Conservation (phyloP, 768 basidiomycete genomes). For the Kwoniella mangroviensis region DNA sequence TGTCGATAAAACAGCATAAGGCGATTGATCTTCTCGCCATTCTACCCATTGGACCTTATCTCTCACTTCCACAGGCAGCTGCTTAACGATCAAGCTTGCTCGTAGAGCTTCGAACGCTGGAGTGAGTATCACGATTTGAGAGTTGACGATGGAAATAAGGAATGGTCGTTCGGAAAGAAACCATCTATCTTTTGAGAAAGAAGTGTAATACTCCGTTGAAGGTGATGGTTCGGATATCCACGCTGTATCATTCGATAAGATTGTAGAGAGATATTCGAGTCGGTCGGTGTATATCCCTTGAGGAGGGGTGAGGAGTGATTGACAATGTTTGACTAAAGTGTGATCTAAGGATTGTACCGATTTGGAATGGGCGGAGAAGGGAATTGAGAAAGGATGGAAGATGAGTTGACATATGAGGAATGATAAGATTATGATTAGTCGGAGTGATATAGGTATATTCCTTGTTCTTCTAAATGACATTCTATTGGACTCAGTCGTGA, state of each 20-base stretch:
- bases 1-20: conserved; percentile 65
- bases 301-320: conserved; percentile 21
- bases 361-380: background rate
- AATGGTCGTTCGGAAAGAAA: conserved; percentile 77
- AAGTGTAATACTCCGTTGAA: conserved; percentile 71
- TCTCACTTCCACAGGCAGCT: conserved; percentile 60
- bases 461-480: background rate
- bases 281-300: conserved; percentile 22
- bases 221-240: conserved; percentile 82
- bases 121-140: conserved; percentile 69
- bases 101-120: conserved; percentile 77
- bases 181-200: conserved; percentile 68
- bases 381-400: conserved; percentile 1
- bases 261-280: conserved; percentile 19
- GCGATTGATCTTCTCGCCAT: conserved; percentile 69
- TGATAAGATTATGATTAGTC: conserved; percentile 1
- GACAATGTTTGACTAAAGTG: conserved; percentile 24
- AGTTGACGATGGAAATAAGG: conserved; percentile 66
- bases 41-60: conserved; percentile 58
- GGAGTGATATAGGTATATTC: background rate
- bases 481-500: no score
- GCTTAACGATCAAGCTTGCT: conserved; percentile 64
- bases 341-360: conserved; percentile 13
- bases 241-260: background rate
- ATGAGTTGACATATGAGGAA: background rate